Base-by-base conservation (phyloP, 2,329 filamentous ascomycete species). In the Fusarium drepaniforme region DNA sequence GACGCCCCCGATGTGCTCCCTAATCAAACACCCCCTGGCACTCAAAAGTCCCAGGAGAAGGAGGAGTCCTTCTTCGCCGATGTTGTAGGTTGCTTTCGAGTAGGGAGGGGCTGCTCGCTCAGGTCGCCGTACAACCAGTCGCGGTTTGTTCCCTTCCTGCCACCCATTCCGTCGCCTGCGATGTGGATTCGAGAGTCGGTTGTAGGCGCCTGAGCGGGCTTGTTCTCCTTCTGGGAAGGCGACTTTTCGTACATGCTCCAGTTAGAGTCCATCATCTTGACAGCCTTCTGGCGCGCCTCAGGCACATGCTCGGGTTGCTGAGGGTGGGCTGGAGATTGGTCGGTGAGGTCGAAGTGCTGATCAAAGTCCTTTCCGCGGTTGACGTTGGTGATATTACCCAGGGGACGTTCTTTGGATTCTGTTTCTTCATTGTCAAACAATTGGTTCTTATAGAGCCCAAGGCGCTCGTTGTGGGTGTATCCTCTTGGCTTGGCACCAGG, bases 291-390 rank as follows among this genome's bases (percentile, higher is more conserved):
- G 74, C 90, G 90, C 73, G 91, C 90, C 64, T 90, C 88, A 62
- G 88, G 82, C 23, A 91, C 80, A 23, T 84, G 85, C 79, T 86
- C 82, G 79, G 85, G 80, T 67, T 80, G 78, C 79, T 82, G 83
- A 40, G 83, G 76, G 64, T 86, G 82, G 12, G 84, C 85, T 38
- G 91, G 90, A 70, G 91, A 90, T 46, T 91, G 86, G 81, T 97
- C 95, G 8, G 88, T 87, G 85, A 97, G 92, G 62, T 88, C 87
- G 86, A 95, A 98, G 78, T 98, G 94, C 23, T 91, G 83, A 59
- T 92, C 91, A 77, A 97, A 96, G 81, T 94, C 90, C 83, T 96
- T 94, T 79, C 87, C 88, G 66, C 94, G 93, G 82, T 92, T 90
- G 68, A 92, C 88, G 83, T 96, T 94, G 71, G 93, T 93, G 67